Evolutionary conservation across 2,329 filamentous ascomycete species (phyloP), one percentile per base, ranked within the genome.

Genomic region (Monosporascus sp.): DNA sequence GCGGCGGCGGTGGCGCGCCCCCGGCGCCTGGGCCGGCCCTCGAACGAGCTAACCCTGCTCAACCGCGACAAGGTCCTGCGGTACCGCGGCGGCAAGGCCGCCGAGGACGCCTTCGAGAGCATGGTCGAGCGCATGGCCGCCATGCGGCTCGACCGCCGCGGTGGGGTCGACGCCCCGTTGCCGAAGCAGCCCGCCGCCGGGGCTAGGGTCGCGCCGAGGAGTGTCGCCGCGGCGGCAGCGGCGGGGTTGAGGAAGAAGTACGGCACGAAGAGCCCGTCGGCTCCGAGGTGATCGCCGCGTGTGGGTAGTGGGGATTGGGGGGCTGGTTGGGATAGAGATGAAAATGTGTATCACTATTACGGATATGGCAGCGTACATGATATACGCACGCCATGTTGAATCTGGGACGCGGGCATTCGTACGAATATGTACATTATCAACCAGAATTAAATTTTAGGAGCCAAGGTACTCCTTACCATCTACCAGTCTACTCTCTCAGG

Each of bases 31-130:
- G 79, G 83, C 39, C 77, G 81, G 49, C 68, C 75, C 2, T 74
- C 89, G 63, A 88, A 84, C 60, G 80, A 88, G 35, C 75, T 94
- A 62, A 97, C 93, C 37, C 75, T 77, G 52, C 78, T 81, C 66
- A 97, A 97, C 73, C 79, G 93, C 46, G 76, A 79, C 58, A 97
- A 97, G 74, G 90, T 95, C 51, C 94, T 90, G 54, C 75, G 79
- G 56, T 96, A 83, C 73, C 81, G 91, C 57, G 73, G 81, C 57
- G 72, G 80, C 43, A 24, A n/a, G 11, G 9, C 31, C 52, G 90
- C 90, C 37, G 75, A 87, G 62, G 71, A 78, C 52, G 82, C 81
- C 27, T 80, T 97, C 60, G 86, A 94, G 63, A 66, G 75, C 14
- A 80, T 87, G 79, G 82, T 87, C 6, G 63, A 72, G 50, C 69